phyloP scores from a whole-genome alignment of 495 filamentous ascomycete species.

The Evansstolkia leycettana region DNA sequence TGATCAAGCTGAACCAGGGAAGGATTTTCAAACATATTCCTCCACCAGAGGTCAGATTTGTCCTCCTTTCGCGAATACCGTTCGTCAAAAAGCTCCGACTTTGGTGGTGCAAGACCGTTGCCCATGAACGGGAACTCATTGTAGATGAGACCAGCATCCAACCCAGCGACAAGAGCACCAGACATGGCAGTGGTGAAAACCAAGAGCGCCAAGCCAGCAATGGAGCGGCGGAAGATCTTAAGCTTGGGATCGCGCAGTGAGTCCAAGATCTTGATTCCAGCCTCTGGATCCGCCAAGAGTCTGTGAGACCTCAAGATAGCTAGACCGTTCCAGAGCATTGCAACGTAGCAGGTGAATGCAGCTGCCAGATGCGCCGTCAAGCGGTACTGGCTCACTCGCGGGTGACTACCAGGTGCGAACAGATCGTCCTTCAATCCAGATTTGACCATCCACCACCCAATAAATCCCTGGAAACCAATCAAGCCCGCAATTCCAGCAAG shows the following conservation, averaged over 20 bases:
- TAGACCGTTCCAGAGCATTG: constrained; percentile 91
- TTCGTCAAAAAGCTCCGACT: constrained; percentile 64
- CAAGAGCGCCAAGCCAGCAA: constrained; percentile 57
- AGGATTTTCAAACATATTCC: constrained; percentile 94
- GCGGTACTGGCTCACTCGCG: constrained; percentile 87
- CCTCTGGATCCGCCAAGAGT: constrained; percentile 49
- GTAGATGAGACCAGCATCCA: constrained; percentile 94
- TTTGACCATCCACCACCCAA: constrained; percentile 99
- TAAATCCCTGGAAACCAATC: constrained; percentile 89
- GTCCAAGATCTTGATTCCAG: constrained; percentile 40
- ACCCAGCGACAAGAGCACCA: constrained; percentile 82
- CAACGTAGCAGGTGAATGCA: constrained; percentile 80
- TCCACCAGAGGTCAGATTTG: constrained; percentile 75
- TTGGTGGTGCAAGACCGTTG: constrained; percentile 64
- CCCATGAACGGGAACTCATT: constrained; percentile 98
- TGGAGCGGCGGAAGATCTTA: constrained; percentile 57
- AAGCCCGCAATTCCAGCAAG: constrained; percentile 75
- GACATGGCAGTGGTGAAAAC: constrained; percentile 88
- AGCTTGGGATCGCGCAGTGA: constrained; percentile 53
- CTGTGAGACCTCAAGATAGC: constrained; percentile 62
- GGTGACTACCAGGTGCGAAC: constrained; percentile 80
- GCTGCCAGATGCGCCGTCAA: constrained; percentile 79
- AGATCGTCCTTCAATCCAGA: constrained; percentile 89
- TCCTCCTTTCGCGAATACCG: constrained; percentile 78
- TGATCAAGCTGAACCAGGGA: constrained; percentile 90